Evolutionary conservation across 129 eudicot genomes (phyloP), one percentile per base, ranked within the genome.

Genomic region (Artemisia argyi): DNA sequence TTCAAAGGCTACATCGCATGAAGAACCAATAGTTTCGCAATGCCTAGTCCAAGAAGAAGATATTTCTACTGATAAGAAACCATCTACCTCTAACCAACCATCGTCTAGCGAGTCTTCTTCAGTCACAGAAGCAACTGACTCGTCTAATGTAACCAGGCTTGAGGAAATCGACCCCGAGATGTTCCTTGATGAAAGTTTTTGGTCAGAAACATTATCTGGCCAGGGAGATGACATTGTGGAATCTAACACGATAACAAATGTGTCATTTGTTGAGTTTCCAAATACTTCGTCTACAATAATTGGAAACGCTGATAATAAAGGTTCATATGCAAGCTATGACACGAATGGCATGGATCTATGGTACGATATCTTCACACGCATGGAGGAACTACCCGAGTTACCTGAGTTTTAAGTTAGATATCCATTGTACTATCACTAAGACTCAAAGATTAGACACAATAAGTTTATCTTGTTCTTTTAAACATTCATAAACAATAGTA

Each of bases 101-200:
- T 82, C 88, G 11, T 78, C 85, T 35, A 82, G 90, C n/a, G 92
- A 84, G 58, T 57, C 86, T 61, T 91, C 97, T 11, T 81, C 92
- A 1, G 59, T 79, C n/a, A 84, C 84, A 7, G 75, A 74, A 74
- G 20, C 52, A 53, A 68, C 81, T n/a, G 18, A 78, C 4, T 78
- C 82, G 4, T 35, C 8, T 50, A 3, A 48, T 68, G 65, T 19
- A 24, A 20, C 42, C 24, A 75, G 42, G 11, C 46, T 52, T 17
- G 83, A 74, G 18, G 83, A 83, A 35, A 68, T 65, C 15, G 54
- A 87, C 6, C 68, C 76, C 0, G 88, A 78, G 30, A 72, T 58
- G 30, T 70, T 78, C 61, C 86, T 85, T 11, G 94, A 85, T 35
- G 91, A 85, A 24, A 86, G 83, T 72, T 86, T 84, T 49, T 86